Conservation (phyloP, 192 early-diverging fungal species). For the Spinellus fusiger region DNA sequence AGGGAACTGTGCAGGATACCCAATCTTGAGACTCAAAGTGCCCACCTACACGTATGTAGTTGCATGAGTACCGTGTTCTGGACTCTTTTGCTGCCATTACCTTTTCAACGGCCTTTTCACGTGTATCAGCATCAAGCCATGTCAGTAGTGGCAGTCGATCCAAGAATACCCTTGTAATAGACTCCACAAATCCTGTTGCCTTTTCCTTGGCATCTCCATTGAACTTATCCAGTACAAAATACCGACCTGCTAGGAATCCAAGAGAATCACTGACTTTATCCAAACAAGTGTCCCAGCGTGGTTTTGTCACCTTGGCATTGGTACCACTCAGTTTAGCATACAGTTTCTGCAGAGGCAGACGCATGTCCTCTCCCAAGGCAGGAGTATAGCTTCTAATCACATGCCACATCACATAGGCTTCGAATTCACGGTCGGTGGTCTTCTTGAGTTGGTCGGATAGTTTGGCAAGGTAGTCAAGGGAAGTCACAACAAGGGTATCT, state of each 20-base stretch:
- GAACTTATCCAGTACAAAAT: conserved; percentile 39
- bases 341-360: conserved; percentile 31
- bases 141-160: conserved; percentile 28
- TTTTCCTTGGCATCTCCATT: conserved; percentile 40
- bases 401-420: conserved; percentile 51
- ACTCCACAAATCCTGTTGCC: conserved; percentile 41
- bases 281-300: conserved; percentile 45
- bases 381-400: conserved; percentile 30
- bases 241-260: conserved; percentile 39
- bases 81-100: conserved; percentile 5
- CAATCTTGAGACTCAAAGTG: conserved; percentile 40
- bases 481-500: conserved; percentile 18
- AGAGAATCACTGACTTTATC: conserved; percentile 23
- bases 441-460: conserved; percentile 32
- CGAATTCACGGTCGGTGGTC: conserved; percentile 28
- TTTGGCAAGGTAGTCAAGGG: conserved; percentile 27
- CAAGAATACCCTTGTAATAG: conserved; percentile 34
- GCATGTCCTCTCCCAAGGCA: conserved; percentile 33
- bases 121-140: conserved; percentile 44
- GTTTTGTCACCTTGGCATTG: conserved; percentile 34
- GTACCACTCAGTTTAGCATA: conserved; percentile 39
- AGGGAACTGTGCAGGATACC: conserved; percentile 34
- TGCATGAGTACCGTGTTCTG: not conserved
- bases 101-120: conserved; percentile 33
- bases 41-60: conserved; percentile 24